Evolutionary conservation across 441 rosid genomes (phyloP), one percentile per base, ranked within the genome.

Genomic region (Euphorbia neoarborescens): DNA sequence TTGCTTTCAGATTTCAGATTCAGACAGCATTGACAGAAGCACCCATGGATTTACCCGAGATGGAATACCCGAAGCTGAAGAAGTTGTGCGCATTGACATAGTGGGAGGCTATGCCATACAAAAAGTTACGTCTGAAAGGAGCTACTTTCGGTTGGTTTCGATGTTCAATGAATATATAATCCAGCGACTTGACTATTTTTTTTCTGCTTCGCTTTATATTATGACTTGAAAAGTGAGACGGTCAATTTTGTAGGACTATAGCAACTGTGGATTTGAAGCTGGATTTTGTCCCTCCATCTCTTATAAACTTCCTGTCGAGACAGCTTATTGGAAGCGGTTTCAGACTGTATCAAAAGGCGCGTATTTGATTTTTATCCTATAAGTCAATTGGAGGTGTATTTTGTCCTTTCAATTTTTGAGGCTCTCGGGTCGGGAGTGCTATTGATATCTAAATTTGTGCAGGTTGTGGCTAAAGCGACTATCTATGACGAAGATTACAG

Each of bases 41-140:
- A 84, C 83, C 59, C 89, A 86, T 73, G 91, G 90, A 25, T 85
- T 75, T 63, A 79, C 75, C 46, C 81, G 76, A 76, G 88, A 87
- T 53, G 81, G 80, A 61, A 77, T 88, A 57, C 90, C 90, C 28
- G 88, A 88, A 79, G 83, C 82, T 35, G 77, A 77, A 66, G 96
- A 89, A 63, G 91, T 86, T 35, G 89, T 88, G 63, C 86, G 96
- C 83, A 77, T 90, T 75, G 97, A 84, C 68, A n/a, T 89, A 63
- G 88, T 87, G 40, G 99, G 99, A 58, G 99, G 98, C 65, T 90
- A 87, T 80, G 99, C 94, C 8, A 64, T 90, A 54, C 98, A 94
- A 76, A 94, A 87, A 84, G 97, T 92, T 75, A 77, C 84, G 46
- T 58, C 84, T 15, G 80, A 79, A 76, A 86, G 90, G 83, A 90